These are phyloP conservation scores for Nakazawaea sp. DNA, from an alignment of 805 yeast species.

Conservation along the genomic window DNA sequence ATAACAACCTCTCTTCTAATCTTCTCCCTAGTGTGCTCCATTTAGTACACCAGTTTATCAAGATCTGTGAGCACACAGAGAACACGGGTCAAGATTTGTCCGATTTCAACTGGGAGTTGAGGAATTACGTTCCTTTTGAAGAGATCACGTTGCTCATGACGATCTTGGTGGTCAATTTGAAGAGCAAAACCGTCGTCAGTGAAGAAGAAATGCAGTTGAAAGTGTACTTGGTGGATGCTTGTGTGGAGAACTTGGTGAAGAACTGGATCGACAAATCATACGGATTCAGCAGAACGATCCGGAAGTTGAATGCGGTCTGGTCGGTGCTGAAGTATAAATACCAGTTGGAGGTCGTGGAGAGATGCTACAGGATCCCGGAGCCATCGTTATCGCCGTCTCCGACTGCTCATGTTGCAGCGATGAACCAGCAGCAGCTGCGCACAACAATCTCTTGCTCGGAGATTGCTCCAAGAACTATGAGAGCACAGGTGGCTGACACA, in stretches of 20 bases:
- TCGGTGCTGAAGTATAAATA: constrained; percentile 16
- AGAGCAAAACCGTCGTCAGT: constrained; percentile 22
- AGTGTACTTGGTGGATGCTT: constrained; percentile 17
- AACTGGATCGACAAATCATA: constrained; percentile 18
- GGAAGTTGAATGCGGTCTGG: constrained; percentile 18
- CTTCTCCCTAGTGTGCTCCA: constrained; percentile 51
- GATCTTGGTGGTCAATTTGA: constrained; percentile 46
- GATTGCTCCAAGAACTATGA: constrained; percentile 17
- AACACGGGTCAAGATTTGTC: constrained; percentile 35
- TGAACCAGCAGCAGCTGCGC: not conserved
- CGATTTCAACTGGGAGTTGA: constrained; percentile 53
- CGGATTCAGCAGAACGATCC: constrained; percentile 17
- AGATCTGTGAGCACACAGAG: constrained; percentile 37
- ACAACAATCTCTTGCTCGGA: constrained; percentile 17
- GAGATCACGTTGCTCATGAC: constrained; percentile 46
- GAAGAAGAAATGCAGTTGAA: constrained; percentile 25
- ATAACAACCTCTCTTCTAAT: constrained; percentile 44
- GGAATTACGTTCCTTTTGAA: constrained; percentile 55
- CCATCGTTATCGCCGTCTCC: constrained; percentile 11
- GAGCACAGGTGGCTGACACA: not conserved
- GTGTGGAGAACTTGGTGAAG: constrained; percentile 14
- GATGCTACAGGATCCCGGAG: constrained; percentile 6
- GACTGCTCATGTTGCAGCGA: not conserved
- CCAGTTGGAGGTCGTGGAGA: constrained; percentile 9
- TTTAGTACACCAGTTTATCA: constrained; percentile 47